Conservation (phyloP, 495 filamentous ascomycete genomes). For the Annulohypoxylon moriforme region DNA sequence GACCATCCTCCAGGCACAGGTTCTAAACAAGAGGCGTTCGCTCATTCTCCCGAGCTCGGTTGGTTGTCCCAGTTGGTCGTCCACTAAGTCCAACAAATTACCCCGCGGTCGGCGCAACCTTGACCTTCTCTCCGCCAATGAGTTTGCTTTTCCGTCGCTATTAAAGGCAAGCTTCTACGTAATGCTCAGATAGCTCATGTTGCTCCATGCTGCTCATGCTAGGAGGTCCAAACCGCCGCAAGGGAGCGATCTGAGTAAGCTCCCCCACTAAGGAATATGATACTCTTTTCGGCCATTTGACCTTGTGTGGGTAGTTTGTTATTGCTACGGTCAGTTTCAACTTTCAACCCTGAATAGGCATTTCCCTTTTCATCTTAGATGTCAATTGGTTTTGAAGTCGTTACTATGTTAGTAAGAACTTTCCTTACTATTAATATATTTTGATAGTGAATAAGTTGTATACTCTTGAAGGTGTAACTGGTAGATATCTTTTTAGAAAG, state of each 20-base stretch:
- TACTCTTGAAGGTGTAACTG: too few species aligned
- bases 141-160: slow-evolving; percentile 14
- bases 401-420: background rate
- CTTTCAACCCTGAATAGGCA: slow-evolving; percentile 9
- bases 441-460: background rate
- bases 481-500: too few species aligned
- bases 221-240: slow-evolving; percentile 25
- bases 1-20: slow-evolving; percentile 16
- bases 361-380: slow-evolving; percentile 5
- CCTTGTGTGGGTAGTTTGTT: background rate
- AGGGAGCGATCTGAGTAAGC: slow-evolving; percentile 37
- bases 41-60: slow-evolving; percentile 16
- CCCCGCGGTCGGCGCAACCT: slow-evolving; percentile 40
- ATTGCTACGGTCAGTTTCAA: slow-evolving; percentile 12
- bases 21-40: slow-evolving; percentile 21
- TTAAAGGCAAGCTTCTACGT: slow-evolving; percentile 27
- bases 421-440: background rate
- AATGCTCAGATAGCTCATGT: slow-evolving; percentile 10
- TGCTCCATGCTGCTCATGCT: background rate
- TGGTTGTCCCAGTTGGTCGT: too few species aligned
- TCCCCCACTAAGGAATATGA: slow-evolving; percentile 15
- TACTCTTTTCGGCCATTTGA: slow-evolving; percentile 9
- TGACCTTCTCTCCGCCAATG: slow-evolving; percentile 25
- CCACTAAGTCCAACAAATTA: slow-evolving; percentile 18
- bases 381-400: slow-evolving; percentile 12